phyloP scores from a whole-genome alignment of 2,329 filamentous ascomycete species.

The Leptosphaerulina australis region DNA sequence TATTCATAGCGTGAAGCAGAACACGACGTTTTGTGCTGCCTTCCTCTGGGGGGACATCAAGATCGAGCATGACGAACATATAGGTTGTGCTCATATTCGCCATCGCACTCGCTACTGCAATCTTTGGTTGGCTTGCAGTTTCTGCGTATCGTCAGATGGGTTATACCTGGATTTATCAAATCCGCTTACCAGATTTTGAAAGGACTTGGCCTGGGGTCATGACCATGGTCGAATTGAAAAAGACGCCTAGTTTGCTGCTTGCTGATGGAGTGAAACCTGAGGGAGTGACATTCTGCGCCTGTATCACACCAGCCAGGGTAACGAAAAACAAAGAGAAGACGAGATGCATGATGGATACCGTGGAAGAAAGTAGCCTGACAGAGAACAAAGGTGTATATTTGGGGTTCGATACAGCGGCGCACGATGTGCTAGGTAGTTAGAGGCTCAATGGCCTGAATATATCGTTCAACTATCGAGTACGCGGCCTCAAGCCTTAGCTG shows the following conservation, averaged over 20 bases:
- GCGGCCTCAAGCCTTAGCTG: constrained; percentile 29
- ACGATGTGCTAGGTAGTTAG: background rate
- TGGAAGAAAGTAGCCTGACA: background rate
- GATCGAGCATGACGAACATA: constrained; percentile 47
- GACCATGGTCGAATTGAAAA: constrained; percentile 42
- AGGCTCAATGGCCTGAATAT: constrained; percentile 22
- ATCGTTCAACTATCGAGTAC: constrained; percentile 24
- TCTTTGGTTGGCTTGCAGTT: constrained; percentile 35
- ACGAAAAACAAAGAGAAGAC: constrained; percentile 31
- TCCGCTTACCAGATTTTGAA: constrained; percentile 36
- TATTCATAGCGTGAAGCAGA: constrained; percentile 43
- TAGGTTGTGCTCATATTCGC: constrained; percentile 30
- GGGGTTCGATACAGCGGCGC: background rate
- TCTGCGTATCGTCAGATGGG: constrained; percentile 28
- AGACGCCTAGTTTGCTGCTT: constrained; percentile 37
- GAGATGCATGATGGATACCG: constrained; percentile 32
- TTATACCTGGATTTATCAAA: background rate
- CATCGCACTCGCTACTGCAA: constrained; percentile 31
- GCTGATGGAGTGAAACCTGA: constrained; percentile 37
- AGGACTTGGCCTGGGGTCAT: constrained; percentile 36
- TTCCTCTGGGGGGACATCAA: constrained; percentile 40
- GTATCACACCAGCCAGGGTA: constrained; percentile 32
- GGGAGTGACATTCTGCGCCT: constrained; percentile 40
- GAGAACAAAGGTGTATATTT: background rate
- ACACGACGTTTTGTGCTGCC: constrained; percentile 35